These are phyloP conservation scores for Fusarium virguliforme DNA, from an alignment of 2,329 filamentous ascomycete genomes.

Conservation along the genomic window DNA sequence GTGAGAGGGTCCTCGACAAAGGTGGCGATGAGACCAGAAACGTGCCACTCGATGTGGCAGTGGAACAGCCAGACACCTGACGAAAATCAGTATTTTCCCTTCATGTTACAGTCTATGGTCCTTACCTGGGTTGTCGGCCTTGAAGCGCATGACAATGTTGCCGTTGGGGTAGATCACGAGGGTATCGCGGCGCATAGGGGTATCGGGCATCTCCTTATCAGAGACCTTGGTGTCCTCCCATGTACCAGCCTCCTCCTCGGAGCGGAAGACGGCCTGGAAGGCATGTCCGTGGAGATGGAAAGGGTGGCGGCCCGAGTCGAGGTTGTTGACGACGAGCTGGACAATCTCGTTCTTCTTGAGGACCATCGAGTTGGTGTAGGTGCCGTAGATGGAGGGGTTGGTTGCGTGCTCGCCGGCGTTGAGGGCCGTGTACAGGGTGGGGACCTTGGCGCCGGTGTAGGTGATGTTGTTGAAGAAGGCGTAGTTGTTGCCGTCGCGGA, in stretches of 20 bases:
- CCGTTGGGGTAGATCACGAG: conserved; percentile 76
- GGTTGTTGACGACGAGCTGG: conserved; percentile 83
- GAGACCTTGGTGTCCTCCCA: conserved; percentile 63
- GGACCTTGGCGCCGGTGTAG: conserved; percentile 82
- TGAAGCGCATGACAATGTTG: conserved; percentile 79
- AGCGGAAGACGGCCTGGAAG: conserved; percentile 79
- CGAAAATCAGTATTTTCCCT: background rate
- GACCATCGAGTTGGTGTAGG: conserved; percentile 77
- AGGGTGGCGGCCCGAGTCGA: conserved; percentile 79
- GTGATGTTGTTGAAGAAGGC: conserved; percentile 85
- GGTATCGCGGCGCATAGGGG: conserved; percentile 80
- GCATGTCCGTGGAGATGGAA: conserved; percentile 86
- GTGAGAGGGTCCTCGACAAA: conserved; percentile 76
- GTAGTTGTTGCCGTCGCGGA: conserved; percentile 72
- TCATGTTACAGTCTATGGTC: background rate
- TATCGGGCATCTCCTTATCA: conserved; percentile 65
- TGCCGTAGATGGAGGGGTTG: conserved; percentile 76
- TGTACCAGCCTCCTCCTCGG: conserved; percentile 70
- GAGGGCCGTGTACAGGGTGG: conserved; percentile 83
- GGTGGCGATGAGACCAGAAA: conserved; percentile 76
- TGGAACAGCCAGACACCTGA: conserved; percentile 80
- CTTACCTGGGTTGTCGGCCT: conserved; percentile 76
- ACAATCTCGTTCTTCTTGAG: conserved; percentile 78
- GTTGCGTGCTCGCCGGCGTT: conserved; percentile 72
- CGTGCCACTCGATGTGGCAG: conserved; percentile 87